phyloP scores from a whole-genome alignment of 768 basidiomycete species.

The Trametopsis cervina region DNA sequence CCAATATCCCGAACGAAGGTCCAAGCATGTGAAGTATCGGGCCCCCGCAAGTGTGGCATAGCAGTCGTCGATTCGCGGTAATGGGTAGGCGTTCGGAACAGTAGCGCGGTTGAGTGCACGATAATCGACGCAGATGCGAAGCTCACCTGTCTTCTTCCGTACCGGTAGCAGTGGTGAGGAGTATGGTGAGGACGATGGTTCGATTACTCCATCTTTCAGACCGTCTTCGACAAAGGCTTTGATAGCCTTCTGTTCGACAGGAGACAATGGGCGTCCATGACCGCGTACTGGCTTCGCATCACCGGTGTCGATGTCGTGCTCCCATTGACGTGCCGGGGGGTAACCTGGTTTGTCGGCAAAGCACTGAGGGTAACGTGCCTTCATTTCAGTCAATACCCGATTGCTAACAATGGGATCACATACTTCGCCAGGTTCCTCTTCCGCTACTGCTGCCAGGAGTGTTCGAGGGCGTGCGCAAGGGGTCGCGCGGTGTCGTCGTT shows the following conservation, averaged over 20 bases:
- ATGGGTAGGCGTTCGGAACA: slow-evolving; percentile 27
- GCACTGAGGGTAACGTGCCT: too few relatives aligned
- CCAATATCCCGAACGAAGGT: slow-evolving; percentile 35
- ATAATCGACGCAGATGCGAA: slow-evolving; percentile 23
- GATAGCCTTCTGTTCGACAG: slow-evolving; percentile 27
- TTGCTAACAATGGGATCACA: too few relatives aligned
- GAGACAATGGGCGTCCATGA: slow-evolving; percentile 29
- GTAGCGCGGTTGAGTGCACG: slow-evolving; percentile 26
- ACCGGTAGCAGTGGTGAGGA: slow-evolving; percentile 23
- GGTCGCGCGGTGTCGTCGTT: too few relatives aligned
- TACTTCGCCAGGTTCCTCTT: too few relatives aligned
- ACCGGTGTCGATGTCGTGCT: slow-evolving; percentile 11
- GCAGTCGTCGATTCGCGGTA: slow-evolving; percentile 29
- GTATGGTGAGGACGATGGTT: slow-evolving; percentile 20
- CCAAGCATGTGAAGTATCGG: slow-evolving; percentile 29
- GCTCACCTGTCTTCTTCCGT: slow-evolving; percentile 19
- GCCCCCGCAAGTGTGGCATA: slow-evolving; percentile 13
- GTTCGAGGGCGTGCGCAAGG: too few relatives aligned
- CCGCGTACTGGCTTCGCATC: slow-evolving; percentile 8
- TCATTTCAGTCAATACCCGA: too few relatives aligned
- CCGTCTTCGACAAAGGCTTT: slow-evolving; percentile 30
- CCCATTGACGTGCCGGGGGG: too few relatives aligned
- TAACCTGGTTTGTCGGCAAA: too few relatives aligned
- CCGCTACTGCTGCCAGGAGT: too few relatives aligned
- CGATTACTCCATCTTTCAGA: slow-evolving; percentile 26